Percentiles rank a stretch among this genome's conserved stretches.
phyloP scores from a whole-genome alignment of 306 rosid genomes.

The Nissolia schottii region DNA sequence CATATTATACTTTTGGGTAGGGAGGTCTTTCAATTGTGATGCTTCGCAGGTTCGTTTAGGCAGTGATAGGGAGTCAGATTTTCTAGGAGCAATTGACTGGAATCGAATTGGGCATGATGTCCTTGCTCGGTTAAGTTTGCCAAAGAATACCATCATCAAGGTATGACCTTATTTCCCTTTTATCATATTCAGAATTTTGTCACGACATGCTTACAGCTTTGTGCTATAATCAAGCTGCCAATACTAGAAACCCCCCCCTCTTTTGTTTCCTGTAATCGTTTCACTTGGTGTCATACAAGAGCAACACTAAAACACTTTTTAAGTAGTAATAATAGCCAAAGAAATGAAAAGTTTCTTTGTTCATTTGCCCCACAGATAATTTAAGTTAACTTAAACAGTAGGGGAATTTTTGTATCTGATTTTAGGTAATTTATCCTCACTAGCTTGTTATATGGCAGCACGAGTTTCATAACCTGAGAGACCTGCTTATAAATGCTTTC shows the following conservation, averaged over 20 bases:
- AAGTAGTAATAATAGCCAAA: too few species aligned
- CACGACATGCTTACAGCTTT: background rate
- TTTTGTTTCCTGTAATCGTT: background rate
- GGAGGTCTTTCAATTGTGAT: conserved; percentile 52
- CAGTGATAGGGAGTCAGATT: conserved; percentile 48
- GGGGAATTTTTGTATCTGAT: background rate
- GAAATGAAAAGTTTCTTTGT: background rate
- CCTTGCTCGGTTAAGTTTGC: conserved; percentile 53
- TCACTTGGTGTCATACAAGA: background rate
- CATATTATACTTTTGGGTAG: conserved; percentile 77
- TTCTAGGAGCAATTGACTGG: conserved; percentile 57
- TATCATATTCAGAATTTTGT: background rate
- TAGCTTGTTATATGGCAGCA: background rate
- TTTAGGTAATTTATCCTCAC: background rate
- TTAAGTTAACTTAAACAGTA: background rate
- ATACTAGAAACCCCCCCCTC: background rate
- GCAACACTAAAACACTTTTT: too few species aligned
- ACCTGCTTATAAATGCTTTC: background rate
- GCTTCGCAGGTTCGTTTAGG: conserved; percentile 41
- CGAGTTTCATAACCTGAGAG: background rate
- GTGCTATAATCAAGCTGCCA: background rate
- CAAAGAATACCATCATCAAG: conserved; percentile 58
- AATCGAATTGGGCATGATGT: conserved; percentile 51
- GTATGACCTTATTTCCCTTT: conserved; percentile 37
- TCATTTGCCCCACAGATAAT: background rate